phyloP scores from a whole-genome alignment of 1,139 yeast species.

The Magnusiomyces starmeri region DNA sequence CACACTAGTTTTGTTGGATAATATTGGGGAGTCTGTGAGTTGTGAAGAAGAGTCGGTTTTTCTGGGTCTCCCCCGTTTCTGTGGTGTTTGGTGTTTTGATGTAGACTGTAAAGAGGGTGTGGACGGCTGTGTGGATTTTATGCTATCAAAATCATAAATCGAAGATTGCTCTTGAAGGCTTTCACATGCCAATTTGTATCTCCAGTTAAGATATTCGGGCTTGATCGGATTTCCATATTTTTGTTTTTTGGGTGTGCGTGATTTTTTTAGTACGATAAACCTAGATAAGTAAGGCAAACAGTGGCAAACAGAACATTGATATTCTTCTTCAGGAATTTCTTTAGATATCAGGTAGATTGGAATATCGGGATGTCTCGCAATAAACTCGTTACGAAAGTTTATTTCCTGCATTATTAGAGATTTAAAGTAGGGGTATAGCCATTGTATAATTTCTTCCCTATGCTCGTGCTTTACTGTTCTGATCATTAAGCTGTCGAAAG shows the following conservation, averaged over 20 bases:
- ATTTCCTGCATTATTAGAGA: slow-evolving; percentile 24
- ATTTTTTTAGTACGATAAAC: slow-evolving; percentile 51
- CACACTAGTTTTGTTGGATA: not conserved
- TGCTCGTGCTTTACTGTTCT: slow-evolving; percentile 28
- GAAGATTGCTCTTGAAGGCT: not conserved
- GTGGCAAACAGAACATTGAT: slow-evolving; percentile 27
- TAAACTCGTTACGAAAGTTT: slow-evolving; percentile 17
- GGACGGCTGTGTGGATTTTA: too few relatives aligned
- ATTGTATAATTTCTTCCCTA: slow-evolving; percentile 29
- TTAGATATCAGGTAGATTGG: slow-evolving; percentile 16
- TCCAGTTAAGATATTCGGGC: not conserved
- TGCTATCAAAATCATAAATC: too few relatives aligned
- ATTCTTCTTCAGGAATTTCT: slow-evolving; percentile 25
- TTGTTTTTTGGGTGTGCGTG: slow-evolving; percentile 90
- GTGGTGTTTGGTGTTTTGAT: slow-evolving; percentile 89
- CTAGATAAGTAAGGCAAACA: slow-evolving; percentile 28
- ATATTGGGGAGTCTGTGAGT: not conserved
- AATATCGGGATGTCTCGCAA: slow-evolving; percentile 17
- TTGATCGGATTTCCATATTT: slow-evolving; percentile 48
- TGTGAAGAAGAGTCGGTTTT: not conserved
- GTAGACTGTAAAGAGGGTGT: too few relatives aligned
- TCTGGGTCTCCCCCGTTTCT: slow-evolving; percentile 25
- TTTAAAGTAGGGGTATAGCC: slow-evolving; percentile 28
- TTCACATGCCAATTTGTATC: too few relatives aligned
- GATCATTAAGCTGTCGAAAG: slow-evolving; percentile 34